These are phyloP conservation scores for Marasmius fiardii DNA, from an alignment of 1,284 basidiomycete species.

Conservation along the genomic window DNA sequence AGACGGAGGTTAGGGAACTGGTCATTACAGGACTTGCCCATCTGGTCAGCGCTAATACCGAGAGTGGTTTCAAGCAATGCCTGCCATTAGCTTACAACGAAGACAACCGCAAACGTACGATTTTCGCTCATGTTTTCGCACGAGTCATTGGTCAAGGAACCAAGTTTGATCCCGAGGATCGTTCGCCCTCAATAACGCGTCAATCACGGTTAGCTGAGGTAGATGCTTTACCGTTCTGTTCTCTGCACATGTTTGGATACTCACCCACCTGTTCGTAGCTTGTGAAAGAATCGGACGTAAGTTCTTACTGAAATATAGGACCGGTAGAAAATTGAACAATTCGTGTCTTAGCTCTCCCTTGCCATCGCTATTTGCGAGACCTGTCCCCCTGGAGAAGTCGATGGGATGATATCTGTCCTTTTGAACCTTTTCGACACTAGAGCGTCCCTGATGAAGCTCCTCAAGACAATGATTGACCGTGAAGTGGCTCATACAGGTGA, in stretches of 20 bases:
- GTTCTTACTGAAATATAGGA: conserved; percentile 18
- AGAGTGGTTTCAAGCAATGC: conserved; percentile 88
- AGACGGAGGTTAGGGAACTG: conserved; percentile 64
- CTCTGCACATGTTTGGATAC: not conserved
- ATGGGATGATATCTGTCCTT: conserved; percentile 83
- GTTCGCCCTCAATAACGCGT: conserved; percentile 45
- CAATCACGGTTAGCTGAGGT: conserved; percentile 69
- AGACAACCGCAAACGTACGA: conserved; percentile 70
- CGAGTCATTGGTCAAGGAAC: conserved; percentile 82
- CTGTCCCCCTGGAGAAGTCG: conserved; percentile 75
- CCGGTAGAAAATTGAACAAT: conserved; percentile 13
- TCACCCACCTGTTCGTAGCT: conserved; percentile 38
- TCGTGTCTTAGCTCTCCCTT: conserved; percentile 57
- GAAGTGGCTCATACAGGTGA: conserved; percentile 78
- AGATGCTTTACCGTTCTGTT: conserved; percentile 21
- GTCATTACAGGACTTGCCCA: conserved; percentile 79
- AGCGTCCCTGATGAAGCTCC: conserved; percentile 65
- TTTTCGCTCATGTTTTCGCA: conserved; percentile 88
- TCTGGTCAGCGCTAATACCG: conserved; percentile 82
- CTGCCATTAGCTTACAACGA: conserved; percentile 77
- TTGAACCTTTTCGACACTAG: conserved; percentile 85
- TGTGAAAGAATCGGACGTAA: conserved; percentile 71
- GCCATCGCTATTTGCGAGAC: conserved; percentile 85
- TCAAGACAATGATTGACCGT: conserved; percentile 82
- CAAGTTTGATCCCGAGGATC: conserved; percentile 61